phyloP scores from a whole-genome alignment of 805 yeast genomes.

The Maudiozyma barnettii region DNA sequence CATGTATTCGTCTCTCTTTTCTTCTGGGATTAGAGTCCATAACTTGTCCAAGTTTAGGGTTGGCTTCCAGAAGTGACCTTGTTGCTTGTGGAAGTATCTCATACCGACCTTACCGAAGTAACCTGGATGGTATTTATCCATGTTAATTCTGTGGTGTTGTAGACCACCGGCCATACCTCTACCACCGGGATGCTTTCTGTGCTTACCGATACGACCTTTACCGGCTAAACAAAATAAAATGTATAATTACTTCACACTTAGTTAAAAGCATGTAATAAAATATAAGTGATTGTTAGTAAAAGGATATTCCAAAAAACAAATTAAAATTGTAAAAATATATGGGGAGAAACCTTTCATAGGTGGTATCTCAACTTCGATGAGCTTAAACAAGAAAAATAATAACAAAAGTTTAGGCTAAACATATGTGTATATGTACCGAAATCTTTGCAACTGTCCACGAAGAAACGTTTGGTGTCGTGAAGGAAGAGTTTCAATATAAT shows the following conservation, averaged over 20 bases:
- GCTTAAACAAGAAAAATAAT: not conserved
- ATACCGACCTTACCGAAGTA: constrained; percentile 99
- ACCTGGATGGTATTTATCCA: constrained; percentile 99
- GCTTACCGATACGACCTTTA: constrained; percentile 99
- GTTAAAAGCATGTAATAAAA: too few species aligned
- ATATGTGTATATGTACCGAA: not conserved
- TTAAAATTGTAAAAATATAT: not conserved
- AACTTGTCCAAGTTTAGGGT: constrained; percentile 95
- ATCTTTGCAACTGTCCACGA: not conserved
- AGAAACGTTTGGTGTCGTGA: not conserved
- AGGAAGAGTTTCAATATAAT: constrained; percentile 6
- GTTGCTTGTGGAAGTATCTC: constrained; percentile 98
- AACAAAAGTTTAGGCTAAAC: not conserved
- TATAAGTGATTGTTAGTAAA: not conserved
- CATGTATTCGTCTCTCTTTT: constrained; percentile 89
- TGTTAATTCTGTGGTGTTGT: constrained; percentile 99
- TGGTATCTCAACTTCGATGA: not conserved
- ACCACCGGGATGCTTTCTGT: constrained; percentile 99
- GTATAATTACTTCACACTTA: not conserved
- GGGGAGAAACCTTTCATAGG: not conserved
- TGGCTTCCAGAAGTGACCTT: constrained; percentile 95
- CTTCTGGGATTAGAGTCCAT: constrained; percentile 93
- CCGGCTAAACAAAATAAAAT: constrained; percentile 56
- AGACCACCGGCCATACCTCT: constrained; percentile 99
- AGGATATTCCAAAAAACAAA: not conserved